These are phyloP conservation scores for Durio zibethinus DNA, from an alignment of 345 rosid species.

Conservation along the genomic window DNA sequence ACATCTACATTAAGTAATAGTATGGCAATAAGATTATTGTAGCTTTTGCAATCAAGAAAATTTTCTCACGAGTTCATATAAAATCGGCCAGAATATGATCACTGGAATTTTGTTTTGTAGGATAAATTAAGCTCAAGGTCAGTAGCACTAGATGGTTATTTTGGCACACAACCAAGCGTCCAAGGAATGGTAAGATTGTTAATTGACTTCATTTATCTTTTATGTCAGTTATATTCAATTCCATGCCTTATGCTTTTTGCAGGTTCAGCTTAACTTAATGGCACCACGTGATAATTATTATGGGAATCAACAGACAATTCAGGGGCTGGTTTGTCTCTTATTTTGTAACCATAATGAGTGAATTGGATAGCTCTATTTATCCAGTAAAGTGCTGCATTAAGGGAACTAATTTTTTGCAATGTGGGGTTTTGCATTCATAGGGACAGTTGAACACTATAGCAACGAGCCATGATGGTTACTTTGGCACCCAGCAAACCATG, in stretches of 20 bases:
- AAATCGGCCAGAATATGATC: neutral
- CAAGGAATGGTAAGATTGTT: constrained; percentile 43
- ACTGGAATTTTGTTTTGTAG: constrained; percentile 21
- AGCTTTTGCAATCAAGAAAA: neutral
- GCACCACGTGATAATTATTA: constrained; percentile 53
- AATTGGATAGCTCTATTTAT: neutral
- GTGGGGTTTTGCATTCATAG: constrained; percentile 29
- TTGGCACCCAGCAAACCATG: constrained; percentile 47
- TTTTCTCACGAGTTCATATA: neutral
- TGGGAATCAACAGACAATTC: constrained; percentile 50
- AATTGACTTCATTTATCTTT: neutral
- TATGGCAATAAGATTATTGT: neutral
- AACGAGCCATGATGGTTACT: constrained; percentile 55
- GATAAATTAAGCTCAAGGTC: constrained; percentile 50
- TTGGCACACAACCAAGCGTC: constrained; percentile 43
- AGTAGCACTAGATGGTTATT: constrained; percentile 45
- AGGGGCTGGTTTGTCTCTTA: constrained; percentile 47
- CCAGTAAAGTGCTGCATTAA: neutral
- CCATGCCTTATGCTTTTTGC: constrained; percentile 18
- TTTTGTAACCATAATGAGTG: neutral
- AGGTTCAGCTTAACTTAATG: constrained; percentile 69
- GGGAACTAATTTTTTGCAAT: neutral
- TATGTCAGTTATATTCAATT: neutral
- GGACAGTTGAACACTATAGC: constrained; percentile 59
- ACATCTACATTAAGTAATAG: neutral